Conservation (phyloP, 1,284 basidiomycete species). For the Cutaneotrichosporon sp. region DNA sequence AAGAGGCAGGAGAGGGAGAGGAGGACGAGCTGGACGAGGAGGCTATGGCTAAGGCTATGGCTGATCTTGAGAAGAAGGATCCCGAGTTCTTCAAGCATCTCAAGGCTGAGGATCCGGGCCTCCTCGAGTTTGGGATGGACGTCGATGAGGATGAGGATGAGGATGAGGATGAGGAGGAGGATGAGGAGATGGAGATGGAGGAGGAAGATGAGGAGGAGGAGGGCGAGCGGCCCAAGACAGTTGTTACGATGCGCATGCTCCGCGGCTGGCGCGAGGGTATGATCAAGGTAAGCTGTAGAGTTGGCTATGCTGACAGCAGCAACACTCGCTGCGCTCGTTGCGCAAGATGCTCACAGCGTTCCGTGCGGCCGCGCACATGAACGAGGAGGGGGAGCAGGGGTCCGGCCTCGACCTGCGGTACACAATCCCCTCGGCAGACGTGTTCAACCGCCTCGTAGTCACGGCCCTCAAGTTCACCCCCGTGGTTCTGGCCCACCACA, state of each 20-base stretch:
- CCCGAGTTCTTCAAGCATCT: conserved; percentile 98
- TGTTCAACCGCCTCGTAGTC: conserved; percentile 88
- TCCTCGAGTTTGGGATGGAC: conserved; percentile 68
- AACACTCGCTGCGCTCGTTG: conserved; percentile 80
- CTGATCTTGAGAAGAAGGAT: conserved; percentile 88
- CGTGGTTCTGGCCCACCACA: conserved; percentile 79
- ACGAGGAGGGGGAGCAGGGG: conserved; percentile 64
- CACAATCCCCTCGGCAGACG: conserved; percentile 75
- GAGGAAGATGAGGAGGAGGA: conserved; percentile 49
- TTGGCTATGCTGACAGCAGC: conserved; percentile 55
- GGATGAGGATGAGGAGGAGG: conserved; percentile 51
- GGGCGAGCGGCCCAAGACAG: conserved; percentile 45
- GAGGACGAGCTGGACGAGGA: conserved; percentile 58
- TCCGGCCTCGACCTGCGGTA: conserved; percentile 61
- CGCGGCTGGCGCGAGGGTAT: conserved; percentile 87
- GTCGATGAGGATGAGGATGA: conserved; percentile 54
- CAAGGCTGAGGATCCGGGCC: conserved; percentile 88
- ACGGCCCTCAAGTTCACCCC: conserved; percentile 90
- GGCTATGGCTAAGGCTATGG: conserved; percentile 75
- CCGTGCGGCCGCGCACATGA: conserved; percentile 82
- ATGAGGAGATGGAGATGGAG: conserved; percentile 47
- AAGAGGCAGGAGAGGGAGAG: conserved; percentile 55
- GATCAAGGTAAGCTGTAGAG: conserved; percentile 63
- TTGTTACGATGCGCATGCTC: conserved; percentile 72
- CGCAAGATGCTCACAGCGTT: conserved; percentile 84